A percentile compares a stretch with the other conserved stretches of the same genome.
phyloP scores from a whole-genome alignment of 2,329 filamentous ascomycete species.

The Lachnellula suecica region DNA sequence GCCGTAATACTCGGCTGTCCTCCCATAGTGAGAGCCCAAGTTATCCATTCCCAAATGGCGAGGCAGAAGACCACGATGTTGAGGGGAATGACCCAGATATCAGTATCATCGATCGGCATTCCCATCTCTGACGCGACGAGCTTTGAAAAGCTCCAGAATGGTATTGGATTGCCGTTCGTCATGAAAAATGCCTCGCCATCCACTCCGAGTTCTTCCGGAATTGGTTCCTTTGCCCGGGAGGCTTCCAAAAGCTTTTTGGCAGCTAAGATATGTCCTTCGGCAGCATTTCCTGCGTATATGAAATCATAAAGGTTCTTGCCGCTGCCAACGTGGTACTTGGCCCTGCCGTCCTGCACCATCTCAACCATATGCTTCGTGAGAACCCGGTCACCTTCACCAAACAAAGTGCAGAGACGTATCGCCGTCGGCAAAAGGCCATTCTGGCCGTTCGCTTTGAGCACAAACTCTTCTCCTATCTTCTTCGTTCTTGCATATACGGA shows the following conservation, averaged over 20 bases:
- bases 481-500: neutral
- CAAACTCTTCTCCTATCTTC: neutral
- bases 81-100: neutral
- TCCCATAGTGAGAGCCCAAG: neutral
- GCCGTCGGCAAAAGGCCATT: neutral
- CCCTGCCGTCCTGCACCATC: neutral
- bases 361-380: neutral
- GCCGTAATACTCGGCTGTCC: neutral
- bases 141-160: neutral
- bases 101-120: neutral
- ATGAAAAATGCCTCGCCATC: conserved; percentile 2
- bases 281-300: neutral
- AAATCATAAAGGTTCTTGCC: conserved; percentile 1
- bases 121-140: neutral
- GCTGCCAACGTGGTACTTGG: neutral
- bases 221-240: neutral
- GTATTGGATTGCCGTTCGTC: neutral
- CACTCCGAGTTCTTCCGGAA: neutral
- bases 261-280: neutral
- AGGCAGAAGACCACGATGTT: neutral
- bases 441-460: neutral
- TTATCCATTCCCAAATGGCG: neutral
- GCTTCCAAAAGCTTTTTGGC: neutral
- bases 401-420: neutral
- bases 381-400: neutral